Conservation (phyloP, 1,284 basidiomycete genomes). For the Malassezia psittaci region DNA sequence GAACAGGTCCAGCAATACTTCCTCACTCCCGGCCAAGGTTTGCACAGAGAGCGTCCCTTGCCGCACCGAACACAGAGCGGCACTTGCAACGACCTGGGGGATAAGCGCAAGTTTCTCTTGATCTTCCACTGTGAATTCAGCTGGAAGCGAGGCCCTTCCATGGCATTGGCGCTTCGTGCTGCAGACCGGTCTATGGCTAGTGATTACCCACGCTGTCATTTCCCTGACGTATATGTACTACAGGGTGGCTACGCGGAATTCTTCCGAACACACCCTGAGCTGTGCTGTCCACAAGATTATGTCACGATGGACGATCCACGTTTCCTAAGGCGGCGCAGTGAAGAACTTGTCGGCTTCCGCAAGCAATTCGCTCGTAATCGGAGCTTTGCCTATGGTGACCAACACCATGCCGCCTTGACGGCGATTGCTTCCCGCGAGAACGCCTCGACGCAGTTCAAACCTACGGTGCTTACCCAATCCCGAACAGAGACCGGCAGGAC, state of each 20-base stretch:
- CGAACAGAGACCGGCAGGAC: no score
- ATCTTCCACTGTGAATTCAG: conserved; percentile 99
- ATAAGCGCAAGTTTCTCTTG: conserved; percentile 64
- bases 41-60: conserved; percentile 45
- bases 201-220: conserved; percentile 82
- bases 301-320: conserved; percentile 88
- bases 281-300: conserved; percentile 73
- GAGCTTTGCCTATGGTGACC: conserved; percentile 40
- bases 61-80: conserved; percentile 58
- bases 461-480: not conserved
- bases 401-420: not conserved
- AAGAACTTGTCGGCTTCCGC: conserved; percentile 83
- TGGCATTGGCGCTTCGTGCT: conserved; percentile 86
- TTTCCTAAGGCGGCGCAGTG: conserved; percentile 64
- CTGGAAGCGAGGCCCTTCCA: conserved; percentile 83
- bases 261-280: conserved; percentile 59
- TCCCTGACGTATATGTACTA: conserved; percentile 91
- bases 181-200: conserved; percentile 77
- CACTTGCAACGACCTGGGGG: conserved; percentile 52
- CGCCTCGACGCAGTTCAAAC: not conserved
- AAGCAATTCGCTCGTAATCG: conserved; percentile 53
- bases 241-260: conserved; percentile 90
- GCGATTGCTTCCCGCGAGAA: not conserved
- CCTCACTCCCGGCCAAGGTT: conserved; percentile 53
- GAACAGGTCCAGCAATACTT: conserved; percentile 69